phyloP scores from a whole-genome alignment of 139 green algal genomes.

The Picochlorum sp. region DNA sequence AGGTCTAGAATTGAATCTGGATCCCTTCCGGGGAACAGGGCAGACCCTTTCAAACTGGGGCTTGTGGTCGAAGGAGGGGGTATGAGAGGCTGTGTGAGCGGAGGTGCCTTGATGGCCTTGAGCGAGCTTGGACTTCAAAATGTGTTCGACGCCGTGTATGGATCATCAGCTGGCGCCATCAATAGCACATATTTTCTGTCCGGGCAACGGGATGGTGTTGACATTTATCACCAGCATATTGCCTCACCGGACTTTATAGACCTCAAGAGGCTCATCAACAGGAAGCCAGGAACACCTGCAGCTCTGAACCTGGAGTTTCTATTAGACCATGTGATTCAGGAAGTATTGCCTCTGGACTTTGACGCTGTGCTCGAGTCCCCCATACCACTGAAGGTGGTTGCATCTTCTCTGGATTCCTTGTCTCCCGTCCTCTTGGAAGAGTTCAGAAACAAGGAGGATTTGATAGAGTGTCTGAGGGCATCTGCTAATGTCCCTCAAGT shows the following conservation, averaged over 20 bases:
- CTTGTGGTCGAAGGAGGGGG: conserved; percentile 85
- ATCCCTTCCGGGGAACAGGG: conserved; percentile 37
- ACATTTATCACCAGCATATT: conserved; percentile 79
- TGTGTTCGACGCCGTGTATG: conserved; percentile 81
- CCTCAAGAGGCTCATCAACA: conserved; percentile 33
- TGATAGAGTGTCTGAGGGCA: conserved; percentile 62
- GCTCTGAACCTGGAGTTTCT: conserved; percentile 73
- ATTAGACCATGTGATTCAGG: conserved; percentile 69
- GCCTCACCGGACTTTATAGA: conserved; percentile 57
- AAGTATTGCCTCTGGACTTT: conserved; percentile 60
- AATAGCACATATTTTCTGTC: conserved; percentile 81
- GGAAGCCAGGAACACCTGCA: not conserved
- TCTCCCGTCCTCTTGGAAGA: conserved; percentile 48
- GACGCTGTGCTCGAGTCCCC: conserved; percentile 46
- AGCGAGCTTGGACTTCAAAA: conserved; percentile 49
- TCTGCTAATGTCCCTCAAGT: conserved; percentile 72
- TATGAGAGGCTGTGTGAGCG: conserved; percentile 66
- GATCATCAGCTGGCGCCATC: conserved; percentile 70
- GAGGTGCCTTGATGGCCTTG: conserved; percentile 61
- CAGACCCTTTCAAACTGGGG: conserved; percentile 61
- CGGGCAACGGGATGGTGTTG: conserved; percentile 43
- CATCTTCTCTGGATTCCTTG: conserved; percentile 57
- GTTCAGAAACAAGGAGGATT: conserved; percentile 54
- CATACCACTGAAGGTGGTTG: conserved; percentile 70
- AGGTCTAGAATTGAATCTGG: conserved; percentile 21